Conservation (phyloP, 1,284 basidiomycete genomes). For the Cystobasidium pallidum region DNA sequence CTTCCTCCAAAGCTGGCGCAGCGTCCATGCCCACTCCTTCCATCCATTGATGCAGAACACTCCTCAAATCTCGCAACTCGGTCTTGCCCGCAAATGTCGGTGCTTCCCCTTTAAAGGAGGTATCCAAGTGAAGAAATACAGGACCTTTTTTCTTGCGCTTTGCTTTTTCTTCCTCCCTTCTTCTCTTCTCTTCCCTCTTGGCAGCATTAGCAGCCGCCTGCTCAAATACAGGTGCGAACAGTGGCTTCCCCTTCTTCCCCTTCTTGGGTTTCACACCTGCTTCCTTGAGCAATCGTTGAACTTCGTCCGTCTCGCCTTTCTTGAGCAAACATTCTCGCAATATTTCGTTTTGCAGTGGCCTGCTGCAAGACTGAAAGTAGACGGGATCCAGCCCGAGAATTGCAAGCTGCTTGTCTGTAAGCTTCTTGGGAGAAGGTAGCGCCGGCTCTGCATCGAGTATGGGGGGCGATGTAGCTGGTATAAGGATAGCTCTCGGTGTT, state of each 20-base stretch:
- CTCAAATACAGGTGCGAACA: slow-evolving; percentile 40
- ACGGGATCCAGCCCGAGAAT: slow-evolving; percentile 35
- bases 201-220: slow-evolving; percentile 38
- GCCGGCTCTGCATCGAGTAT: neutral
- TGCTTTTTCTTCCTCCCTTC: slow-evolving; percentile 22
- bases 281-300: slow-evolving; percentile 64
- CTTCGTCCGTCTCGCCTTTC: slow-evolving; percentile 56
- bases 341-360: slow-evolving; percentile 27
- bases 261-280: slow-evolving; percentile 56
- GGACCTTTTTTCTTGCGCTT: slow-evolving; percentile 16
- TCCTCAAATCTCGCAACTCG: slow-evolving; percentile 10
- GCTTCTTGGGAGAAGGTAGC: slow-evolving; percentile 26
- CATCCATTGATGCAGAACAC: slow-evolving; percentile 34
- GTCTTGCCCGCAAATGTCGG: slow-evolving; percentile 27
- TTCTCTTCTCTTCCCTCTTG: slow-evolving; percentile 22
- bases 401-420: slow-evolving; percentile 42
- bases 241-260: slow-evolving; percentile 53
- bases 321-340: slow-evolving; percentile 26
- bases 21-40: slow-evolving; percentile 34
- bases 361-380: slow-evolving; percentile 33
- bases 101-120: neutral
- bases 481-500: slow-evolving; percentile 31
- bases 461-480: slow-evolving; percentile 29
- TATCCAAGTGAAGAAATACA: slow-evolving; percentile 6
- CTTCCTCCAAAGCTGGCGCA: slow-evolving; percentile 39